These are phyloP conservation scores for Kodamaea hsintzibuensis DNA, from an alignment of 805 yeast genomes.

Conservation along the genomic window DNA sequence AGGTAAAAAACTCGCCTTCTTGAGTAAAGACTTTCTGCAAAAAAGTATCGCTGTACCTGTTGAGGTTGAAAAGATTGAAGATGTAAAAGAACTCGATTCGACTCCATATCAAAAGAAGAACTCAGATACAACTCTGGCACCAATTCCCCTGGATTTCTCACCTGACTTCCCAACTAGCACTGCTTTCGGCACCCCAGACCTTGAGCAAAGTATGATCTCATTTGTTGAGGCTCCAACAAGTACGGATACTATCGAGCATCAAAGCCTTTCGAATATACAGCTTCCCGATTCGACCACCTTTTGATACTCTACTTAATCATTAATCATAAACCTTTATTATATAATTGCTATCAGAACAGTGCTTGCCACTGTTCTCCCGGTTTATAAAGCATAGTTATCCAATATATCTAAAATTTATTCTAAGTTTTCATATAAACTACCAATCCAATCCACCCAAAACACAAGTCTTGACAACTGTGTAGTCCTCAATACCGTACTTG, in stretches of 20 bases:
- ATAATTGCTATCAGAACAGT: no score
- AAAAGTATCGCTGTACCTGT: slow-evolving; percentile 12
- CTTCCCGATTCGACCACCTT: background rate
- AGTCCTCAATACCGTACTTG: slow-evolving; percentile 73
- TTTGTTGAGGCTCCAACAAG: background rate
- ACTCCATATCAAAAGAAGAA: slow-evolving; percentile 9
- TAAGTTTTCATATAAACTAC: background rate
- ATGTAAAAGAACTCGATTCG: slow-evolving; percentile 22
- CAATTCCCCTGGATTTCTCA: background rate
- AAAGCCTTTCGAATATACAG: background rate
- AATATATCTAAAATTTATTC: background rate
- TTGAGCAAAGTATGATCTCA: background rate
- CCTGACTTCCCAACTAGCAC: background rate
- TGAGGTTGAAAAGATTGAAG: slow-evolving; percentile 23
- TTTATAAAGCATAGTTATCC: background rate
- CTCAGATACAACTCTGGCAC: slow-evolving; percentile 11
- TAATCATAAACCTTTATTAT: background rate
- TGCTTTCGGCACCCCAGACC: background rate
- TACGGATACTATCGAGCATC: background rate
- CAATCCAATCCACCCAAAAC: slow-evolving; percentile 30
- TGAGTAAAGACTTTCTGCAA: slow-evolving; percentile 14
- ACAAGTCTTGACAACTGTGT: slow-evolving; percentile 62
- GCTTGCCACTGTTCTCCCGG: no score
- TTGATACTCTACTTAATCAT: background rate
- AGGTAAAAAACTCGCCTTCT: slow-evolving; percentile 16